Base-by-base conservation (phyloP, 2,329 filamentous ascomycete species). In the Hawksworthiomyces lignivorus region DNA sequence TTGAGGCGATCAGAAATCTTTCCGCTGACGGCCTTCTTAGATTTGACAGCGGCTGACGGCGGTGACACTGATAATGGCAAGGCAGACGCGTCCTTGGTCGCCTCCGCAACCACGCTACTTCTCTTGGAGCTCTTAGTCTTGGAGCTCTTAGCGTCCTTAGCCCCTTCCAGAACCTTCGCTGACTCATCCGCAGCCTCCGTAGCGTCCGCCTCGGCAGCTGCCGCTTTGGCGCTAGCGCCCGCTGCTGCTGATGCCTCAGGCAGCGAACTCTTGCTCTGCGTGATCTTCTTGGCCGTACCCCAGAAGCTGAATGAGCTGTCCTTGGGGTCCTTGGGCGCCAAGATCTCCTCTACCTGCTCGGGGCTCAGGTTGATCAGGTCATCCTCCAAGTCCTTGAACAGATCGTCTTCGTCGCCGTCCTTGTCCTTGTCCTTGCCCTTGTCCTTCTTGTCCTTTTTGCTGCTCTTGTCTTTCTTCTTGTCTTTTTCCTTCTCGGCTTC, bases 1-100 rank as follows among this genome's bases (percentile, higher is more conserved):
- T 69, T 75, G 47, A 77, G 65, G 52, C 64, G 70, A 54, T 79
- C 72, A 43, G 73, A 68, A 54, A 79, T 70, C 55, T 72, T 77
- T 47, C 67, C 67, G 45, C 64, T 62, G 32, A 67, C 61, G n/a
- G n/a, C n/a, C 58, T 73, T 77, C 50, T 70, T 73, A 39, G 62
- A 3, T 22, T 47, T 47, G 21, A 39, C 22, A 7, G 36, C 7
- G 5, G 44, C 27, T 10, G 41, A 17, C 9, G 20, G 7, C 17
- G 26, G 20, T 3, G 40, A 22, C 26, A 26, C 11, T 14, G 36
- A 21, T 5, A 31, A 32, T 26, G 32, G 17, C 32, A 21, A 39
- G 36, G 31, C 30, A 24, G 34, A 30, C 9, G 27, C 39, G 17
- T 44, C 34, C 31, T 32, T 42, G 24, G 36, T 26, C 40, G 45